Conservation (phyloP, 1,139 yeast genomes). For the Saccharomyces hybrid region DNA sequence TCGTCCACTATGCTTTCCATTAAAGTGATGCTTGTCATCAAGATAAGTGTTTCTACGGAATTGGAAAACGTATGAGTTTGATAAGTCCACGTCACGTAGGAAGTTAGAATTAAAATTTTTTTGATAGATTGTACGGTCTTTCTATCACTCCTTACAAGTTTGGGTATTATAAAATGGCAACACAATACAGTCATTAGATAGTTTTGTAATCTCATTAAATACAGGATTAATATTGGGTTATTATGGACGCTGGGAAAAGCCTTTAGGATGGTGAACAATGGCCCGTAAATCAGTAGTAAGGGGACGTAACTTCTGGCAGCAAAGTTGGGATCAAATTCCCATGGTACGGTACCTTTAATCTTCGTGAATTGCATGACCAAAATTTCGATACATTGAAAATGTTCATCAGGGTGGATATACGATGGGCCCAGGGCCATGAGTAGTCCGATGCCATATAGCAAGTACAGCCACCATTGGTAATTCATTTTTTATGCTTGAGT, state of each 20-base stretch:
- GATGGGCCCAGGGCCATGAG: conserved; percentile 63
- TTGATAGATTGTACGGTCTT: conserved; percentile 36
- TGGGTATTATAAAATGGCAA: conserved; percentile 19
- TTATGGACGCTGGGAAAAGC: conserved; percentile 10
- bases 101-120: conserved; percentile 63
- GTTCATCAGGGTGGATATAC: conserved; percentile 96
- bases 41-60: conserved; percentile 66
- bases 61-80: conserved; percentile 90
- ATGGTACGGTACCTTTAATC: conserved; percentile 54
- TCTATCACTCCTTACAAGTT: background rate
- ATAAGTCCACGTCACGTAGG: conserved; percentile 70
- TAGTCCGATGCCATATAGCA: conserved; percentile 38
- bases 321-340: conserved; percentile 63
- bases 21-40: conserved; percentile 47
- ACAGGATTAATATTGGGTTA: conserved; percentile 45
- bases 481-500: background rate
- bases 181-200: conserved; percentile 38
- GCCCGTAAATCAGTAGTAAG: conserved; percentile 62
- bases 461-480: background rate
- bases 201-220: conserved; percentile 50
- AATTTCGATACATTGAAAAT: conserved; percentile 80
- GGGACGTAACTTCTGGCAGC: conserved; percentile 77
- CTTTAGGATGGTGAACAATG: conserved; percentile 36
- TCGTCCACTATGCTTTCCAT: conserved; percentile 16
- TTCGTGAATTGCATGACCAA: conserved; percentile 41